Evolutionary conservation across 2,329 filamentous ascomycete species (phyloP).

Genomic region (Aspergillus neotritici): DNA sequence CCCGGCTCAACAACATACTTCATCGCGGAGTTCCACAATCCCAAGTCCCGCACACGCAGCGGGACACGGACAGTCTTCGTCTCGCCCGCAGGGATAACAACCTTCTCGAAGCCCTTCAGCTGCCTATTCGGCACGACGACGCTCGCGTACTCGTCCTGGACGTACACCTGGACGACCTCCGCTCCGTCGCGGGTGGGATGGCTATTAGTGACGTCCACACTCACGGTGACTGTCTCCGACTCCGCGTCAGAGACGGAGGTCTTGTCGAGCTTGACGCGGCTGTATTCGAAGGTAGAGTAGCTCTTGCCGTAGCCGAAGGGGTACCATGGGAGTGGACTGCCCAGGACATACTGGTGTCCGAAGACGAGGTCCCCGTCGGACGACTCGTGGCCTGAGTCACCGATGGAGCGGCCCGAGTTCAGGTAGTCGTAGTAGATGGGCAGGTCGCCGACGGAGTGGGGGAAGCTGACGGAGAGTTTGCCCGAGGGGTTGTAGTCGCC

Average conservation of each 20-base stretch:
- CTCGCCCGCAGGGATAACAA: conserved; percentile 54
- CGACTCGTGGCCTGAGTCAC: conserved; percentile 50
- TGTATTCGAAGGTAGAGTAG: conserved; percentile 59
- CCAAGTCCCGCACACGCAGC: conserved; percentile 47
- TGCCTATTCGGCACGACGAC: conserved; percentile 60
- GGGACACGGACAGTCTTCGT: conserved; percentile 51
- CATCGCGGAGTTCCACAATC: conserved; percentile 56
- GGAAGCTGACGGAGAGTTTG: conserved; percentile 62
- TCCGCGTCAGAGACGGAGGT: conserved; percentile 49
- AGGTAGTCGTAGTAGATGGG: conserved; percentile 69
- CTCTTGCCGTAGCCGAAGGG: conserved; percentile 62
- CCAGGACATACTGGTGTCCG: conserved; percentile 60
- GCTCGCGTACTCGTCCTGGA: conserved; percentile 57
- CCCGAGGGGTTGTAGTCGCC: conserved; percentile 62
- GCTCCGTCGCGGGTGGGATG: conserved; percentile 50
- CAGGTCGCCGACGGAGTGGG: conserved; percentile 59
- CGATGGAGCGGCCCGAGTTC: conserved; percentile 56
- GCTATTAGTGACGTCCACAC: conserved; percentile 58
- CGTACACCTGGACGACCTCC: conserved; percentile 64
- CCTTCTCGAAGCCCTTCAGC: conserved; percentile 64
- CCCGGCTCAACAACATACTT: conserved; percentile 69
- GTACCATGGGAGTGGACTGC: conserved; percentile 56
- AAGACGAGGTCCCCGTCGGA: conserved; percentile 59
- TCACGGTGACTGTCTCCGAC: conserved; percentile 48
- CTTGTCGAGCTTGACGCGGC: conserved; percentile 22